phyloP scores from a whole-genome alignment of 768 basidiomycete genomes.

The Stropharia rugosoannulata region DNA sequence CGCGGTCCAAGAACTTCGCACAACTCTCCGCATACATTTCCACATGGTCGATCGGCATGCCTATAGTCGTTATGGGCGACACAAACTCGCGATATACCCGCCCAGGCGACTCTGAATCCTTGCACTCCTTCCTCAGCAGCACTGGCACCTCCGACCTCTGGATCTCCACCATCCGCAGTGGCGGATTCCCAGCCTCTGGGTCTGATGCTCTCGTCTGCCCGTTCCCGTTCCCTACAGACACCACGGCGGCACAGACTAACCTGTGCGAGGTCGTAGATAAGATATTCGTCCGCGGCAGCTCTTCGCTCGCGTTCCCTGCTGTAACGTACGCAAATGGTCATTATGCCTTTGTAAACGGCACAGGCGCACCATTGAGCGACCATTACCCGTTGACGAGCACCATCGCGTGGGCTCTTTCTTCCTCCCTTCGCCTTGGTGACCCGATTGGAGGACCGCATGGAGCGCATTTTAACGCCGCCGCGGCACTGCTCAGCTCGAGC shows the following conservation, averaged over 20 bases:
- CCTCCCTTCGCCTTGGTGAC: constrained; percentile 29
- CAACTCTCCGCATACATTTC: constrained; percentile 29
- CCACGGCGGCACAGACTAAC: constrained; percentile 22
- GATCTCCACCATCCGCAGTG: constrained; percentile 26
- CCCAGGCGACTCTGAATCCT: constrained; percentile 23
- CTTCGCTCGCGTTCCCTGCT: constrained; percentile 20
- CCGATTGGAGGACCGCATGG: constrained; percentile 33
- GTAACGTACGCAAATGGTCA: constrained; percentile 30
- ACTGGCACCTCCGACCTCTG: constrained; percentile 29
- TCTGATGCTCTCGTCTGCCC: constrained; percentile 26
- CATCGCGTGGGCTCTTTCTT: constrained; percentile 29
- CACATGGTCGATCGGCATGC: constrained; percentile 29
- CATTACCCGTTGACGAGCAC: constrained; percentile 32
- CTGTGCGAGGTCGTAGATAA: constrained; percentile 40
- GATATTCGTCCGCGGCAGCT: constrained; percentile 28
- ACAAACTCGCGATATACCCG: constrained; percentile 36
- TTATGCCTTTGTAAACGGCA: constrained; percentile 26
- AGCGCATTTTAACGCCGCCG: constrained; percentile 29
- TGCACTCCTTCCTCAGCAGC: constrained; percentile 20
- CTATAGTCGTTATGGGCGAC: constrained; percentile 37
- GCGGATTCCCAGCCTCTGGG: constrained; percentile 25
- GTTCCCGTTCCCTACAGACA: constrained; percentile 30
- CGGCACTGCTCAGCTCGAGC: constrained; percentile 13
- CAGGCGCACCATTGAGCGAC: constrained; percentile 32
- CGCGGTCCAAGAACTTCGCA: constrained; percentile 30